Evolutionary conservation across 345 rosid genomes (phyloP).

Genomic region (Bruguiera sexangula): DNA sequence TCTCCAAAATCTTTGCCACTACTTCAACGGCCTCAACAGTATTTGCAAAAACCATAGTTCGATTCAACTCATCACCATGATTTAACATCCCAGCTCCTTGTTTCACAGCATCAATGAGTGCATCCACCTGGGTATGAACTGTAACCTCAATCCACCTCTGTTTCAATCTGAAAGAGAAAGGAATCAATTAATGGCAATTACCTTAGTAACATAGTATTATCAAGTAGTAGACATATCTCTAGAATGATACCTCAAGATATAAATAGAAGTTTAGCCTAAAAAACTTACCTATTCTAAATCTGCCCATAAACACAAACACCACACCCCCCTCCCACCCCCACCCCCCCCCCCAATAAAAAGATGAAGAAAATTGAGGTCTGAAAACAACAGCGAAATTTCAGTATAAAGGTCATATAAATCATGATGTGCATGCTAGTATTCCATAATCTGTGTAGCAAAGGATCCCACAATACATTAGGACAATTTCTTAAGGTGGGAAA

Average conservation of each 20-base stretch:
- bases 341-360: no score
- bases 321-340: no score
- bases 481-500: neutral
- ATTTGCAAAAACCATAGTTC: constrained; percentile 95
- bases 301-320: no score
- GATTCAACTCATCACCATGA: constrained; percentile 30
- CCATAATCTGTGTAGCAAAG: neutral
- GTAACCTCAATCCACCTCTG: constrained; percentile 86
- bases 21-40: constrained; percentile 91
- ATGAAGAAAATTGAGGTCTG: neutral
- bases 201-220: no score
- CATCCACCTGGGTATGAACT: constrained; percentile 80
- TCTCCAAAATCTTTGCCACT: constrained; percentile 65
- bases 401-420: neutral
- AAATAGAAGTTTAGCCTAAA: no score
- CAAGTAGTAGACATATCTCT: no score
- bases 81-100: constrained; percentile 30
- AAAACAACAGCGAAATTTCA: neutral
- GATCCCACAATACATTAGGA: neutral
- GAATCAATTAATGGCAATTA: neutral
- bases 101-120: constrained; percentile 70
- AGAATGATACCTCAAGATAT: no score
- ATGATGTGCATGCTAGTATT: neutral
- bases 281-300: no score
- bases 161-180: constrained; percentile 55